Conservation (phyloP, 2,329 filamentous ascomycete genomes). For the Exophiala spinifera region DNA sequence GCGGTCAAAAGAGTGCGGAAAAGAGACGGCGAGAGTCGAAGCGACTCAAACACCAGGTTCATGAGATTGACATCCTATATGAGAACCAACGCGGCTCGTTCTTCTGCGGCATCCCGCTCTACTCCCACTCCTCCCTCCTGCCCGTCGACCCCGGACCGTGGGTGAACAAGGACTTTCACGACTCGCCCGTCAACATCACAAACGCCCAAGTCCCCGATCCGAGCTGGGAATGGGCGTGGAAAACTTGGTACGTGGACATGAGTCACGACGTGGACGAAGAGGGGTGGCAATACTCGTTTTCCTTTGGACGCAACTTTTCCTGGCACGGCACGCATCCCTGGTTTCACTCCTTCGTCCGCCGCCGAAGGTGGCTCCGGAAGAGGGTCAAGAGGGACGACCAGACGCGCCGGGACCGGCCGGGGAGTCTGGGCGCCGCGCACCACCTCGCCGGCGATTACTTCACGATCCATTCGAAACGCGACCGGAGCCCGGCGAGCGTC, state of each 20-base stretch:
- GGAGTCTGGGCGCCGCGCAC: conserved; percentile 52
- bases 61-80: conserved; percentile 79
- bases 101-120: conserved; percentile 83
- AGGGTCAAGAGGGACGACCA: conserved; percentile 60
- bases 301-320: conserved; percentile 68
- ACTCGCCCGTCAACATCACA: conserved; percentile 66
- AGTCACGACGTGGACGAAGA: conserved; percentile 80
- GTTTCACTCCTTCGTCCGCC: conserved; percentile 92
- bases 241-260: conserved; percentile 71
- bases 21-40: conserved; percentile 17
- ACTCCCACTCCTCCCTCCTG: conserved; percentile 79
- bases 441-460: conserved; percentile 77
- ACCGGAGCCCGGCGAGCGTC: conserved; percentile 43
- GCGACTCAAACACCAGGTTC: conserved; percentile 31
- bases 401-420: conserved; percentile 32
- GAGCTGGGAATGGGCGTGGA: conserved; percentile 86
- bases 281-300: conserved; percentile 95
- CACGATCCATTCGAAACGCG: conserved; percentile 61
- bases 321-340: conserved; percentile 89
- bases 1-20: conserved; percentile 9
- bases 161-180: conserved; percentile 65
- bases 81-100: conserved; percentile 94
- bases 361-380: conserved; percentile 82
- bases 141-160: conserved; percentile 82
- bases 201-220: conserved; percentile 93